Conservation (phyloP, 306 rosid genomes). For the Quercus parvula region DNA sequence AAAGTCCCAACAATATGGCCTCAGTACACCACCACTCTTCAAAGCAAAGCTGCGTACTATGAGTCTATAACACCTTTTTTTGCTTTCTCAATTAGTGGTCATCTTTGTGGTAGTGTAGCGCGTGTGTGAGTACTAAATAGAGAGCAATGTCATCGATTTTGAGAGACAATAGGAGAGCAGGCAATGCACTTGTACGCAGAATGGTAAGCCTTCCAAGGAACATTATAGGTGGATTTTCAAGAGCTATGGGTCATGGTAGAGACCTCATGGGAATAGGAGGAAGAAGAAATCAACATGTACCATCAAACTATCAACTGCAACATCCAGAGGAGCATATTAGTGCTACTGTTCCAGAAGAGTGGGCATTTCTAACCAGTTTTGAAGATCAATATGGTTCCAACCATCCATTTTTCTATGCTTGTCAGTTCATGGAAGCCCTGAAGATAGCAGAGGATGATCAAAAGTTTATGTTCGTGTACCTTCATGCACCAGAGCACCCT, state of each 20-base stretch:
- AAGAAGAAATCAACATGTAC: too few species aligned
- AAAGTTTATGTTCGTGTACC: slow-evolving; percentile 73
- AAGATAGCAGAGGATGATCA: slow-evolving; percentile 63
- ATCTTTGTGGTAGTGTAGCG: background rate
- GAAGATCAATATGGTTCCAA: slow-evolving; percentile 55
- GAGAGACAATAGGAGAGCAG: slow-evolving; percentile 39
- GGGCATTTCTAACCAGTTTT: slow-evolving; percentile 43
- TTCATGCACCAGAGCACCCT: slow-evolving; percentile 75
- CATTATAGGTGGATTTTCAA: slow-evolving; percentile 55
- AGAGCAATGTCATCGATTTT: slow-evolving; percentile 34
- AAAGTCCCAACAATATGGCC: background rate
- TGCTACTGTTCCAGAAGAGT: too few species aligned
- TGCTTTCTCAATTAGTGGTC: background rate
- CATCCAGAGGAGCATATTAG: too few species aligned
- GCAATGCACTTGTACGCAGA: slow-evolving; percentile 47
- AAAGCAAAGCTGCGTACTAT: background rate
- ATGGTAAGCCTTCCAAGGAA: slow-evolving; percentile 60
- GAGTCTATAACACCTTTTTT: too few species aligned
- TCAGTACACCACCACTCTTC: background rate
- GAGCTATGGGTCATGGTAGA: slow-evolving; percentile 4
- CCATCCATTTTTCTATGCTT: slow-evolving; percentile 71
- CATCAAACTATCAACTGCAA: too few species aligned
- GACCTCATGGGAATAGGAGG: too few species aligned
- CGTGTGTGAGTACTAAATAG: background rate
- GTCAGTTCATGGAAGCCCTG: slow-evolving; percentile 44